Evolutionary conservation across 2,329 filamentous ascomycete genomes (phyloP), one percentile per base, ranked within the genome.

Genomic region (Fusarium ambrosium): DNA sequence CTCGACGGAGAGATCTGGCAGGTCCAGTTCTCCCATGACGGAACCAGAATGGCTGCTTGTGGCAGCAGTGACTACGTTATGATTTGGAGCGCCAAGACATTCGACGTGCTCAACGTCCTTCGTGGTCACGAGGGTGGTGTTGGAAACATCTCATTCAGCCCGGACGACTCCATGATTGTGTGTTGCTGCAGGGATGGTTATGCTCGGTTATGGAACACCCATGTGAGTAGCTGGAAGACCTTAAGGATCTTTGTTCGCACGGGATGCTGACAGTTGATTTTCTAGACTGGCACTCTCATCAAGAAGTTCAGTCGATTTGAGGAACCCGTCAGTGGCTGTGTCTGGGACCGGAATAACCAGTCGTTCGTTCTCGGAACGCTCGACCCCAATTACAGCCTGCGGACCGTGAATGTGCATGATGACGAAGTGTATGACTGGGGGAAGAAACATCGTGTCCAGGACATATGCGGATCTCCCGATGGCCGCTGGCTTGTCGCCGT

Each of bases 1-100:
- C 92, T 97, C 79, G 86, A 85, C 0, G 93, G 95, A 67, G 96
- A 99, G 83, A 93, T 98, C 14, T 99, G 96, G 95, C 94, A 95
- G 79, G 87, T 98, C 13, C 90, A 92, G 62, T 99, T 98, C 82
- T 98, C 96, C 6, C 92, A 97, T 71, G 92, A 98, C 78, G 97
- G 97, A 18, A 90, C 88, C 24, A 93, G 90, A 77, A 85, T 99
- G 66, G 97, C 95, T 3, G 96, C 94, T 39, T 94, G 95, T 69
- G 95, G 96, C 60, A 90, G 90, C 77, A 93, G 94, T 71, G 90
- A 90, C 32, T 87, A 89, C 9, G 92, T 97, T 58, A 88, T 94
- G 64, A 93, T 99, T 67, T 98, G 97, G 85, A 93, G 97, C 66
- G 93, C 94, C 0, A 86, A 86, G 3, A 89, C 89, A 1, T 97